Evolutionary conservation across 805 yeast genomes (phyloP), one percentile per base, ranked within the genome.

Genomic region (Metschnikowia santaceciliae): DNA sequence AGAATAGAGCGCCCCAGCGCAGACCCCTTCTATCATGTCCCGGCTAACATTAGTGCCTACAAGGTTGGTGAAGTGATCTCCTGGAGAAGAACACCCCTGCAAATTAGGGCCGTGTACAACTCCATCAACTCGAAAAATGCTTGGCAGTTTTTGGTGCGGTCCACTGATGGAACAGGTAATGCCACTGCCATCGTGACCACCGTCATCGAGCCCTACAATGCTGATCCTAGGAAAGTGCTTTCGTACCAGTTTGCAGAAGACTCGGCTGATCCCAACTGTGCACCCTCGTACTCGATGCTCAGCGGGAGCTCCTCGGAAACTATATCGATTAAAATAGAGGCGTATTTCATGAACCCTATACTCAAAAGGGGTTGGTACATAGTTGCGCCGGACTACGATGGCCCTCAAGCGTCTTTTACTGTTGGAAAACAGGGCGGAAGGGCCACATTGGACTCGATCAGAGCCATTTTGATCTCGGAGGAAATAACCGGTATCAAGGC

Each of bases 321-420:
- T n/a, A 15, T 57, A 3, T 49, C 36, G n/a, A 19, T 56, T 6
- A 60, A 61, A 42, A 39, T 50, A 8, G 64, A 62, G 39, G 49
- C 57, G 49, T 23, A 44, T n/a, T 43, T 55, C 22, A 39, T 57
- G 44, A 46, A 52, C 22, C 38, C 52, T 1, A 55, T 49, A 2
- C 50, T 63, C 30, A 52, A 59, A 33, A 49, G 62, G 26, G 76
- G 75, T 8, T 71, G 65, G 59, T 65, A 57, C 50, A 70, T 70
- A 3, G 62, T 66, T 1, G 56, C 61, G 2, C 67, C 74, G 0
- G 74, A 70, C 52, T 68, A 69, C 46, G 69, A 70, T 51, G 75
- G 75, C 2, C 64, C 63, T 3, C 59, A 61, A 19, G 57, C 67
- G 0, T 62, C 68, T 0, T 71, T 65, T 50, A 59, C 68, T 5